Evolutionary conservation across 2,329 filamentous ascomycete species (phyloP), one percentile per base, ranked within the genome.

Genomic region (Xenoacremonium recifei): DNA sequence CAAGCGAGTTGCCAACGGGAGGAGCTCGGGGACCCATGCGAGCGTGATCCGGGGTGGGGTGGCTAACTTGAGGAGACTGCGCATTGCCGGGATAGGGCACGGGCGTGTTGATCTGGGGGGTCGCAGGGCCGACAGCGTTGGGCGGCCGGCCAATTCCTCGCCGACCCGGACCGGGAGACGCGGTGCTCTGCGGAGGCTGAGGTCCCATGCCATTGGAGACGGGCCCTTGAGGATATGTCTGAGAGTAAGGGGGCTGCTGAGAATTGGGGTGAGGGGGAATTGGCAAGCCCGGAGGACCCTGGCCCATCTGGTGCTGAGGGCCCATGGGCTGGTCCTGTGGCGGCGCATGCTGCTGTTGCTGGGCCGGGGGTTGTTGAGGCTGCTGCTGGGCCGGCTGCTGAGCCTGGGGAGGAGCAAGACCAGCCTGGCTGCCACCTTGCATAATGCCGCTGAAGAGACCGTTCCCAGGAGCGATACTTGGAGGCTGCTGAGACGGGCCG

Each of bases 401-500:
- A 38, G 82, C 82, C 57, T 80, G 79, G 51, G 90, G 90, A 55
- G 95, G 84, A 47, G 88, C 89, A 50, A 89, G 87, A 47, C 87
- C 89, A 57, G 85, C 87, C 70, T 92, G 89, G 58, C 85, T 87
- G 49, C 79, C 82, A 51, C 92, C 92, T 42, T 91, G 83, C 89
- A 99, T 97, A 62, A 97, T 96, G 42, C 89, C 90, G 54, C 89
- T 90, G 62, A 99, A 97, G 30, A 97, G 77, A 60, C 95, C 93
- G 64, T 87, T 92, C 19, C 92, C 91, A 60, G 95, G 87, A 20
- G 90, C 89, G 54, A 97, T 87, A 37, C 89, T 91, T 25, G 93
- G 92, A 47, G 87, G 87, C 49, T 89, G 87, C 68, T 93, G 89
- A 36, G 87, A 84, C 43, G 89, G 86, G 32, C 85, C 89, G 45